Percentiles rank a stretch among this genome's conserved stretches.
phyloP scores from a whole-genome alignment of 495 filamentous ascomycete genomes.

The Aspergillus funiculosus region DNA sequence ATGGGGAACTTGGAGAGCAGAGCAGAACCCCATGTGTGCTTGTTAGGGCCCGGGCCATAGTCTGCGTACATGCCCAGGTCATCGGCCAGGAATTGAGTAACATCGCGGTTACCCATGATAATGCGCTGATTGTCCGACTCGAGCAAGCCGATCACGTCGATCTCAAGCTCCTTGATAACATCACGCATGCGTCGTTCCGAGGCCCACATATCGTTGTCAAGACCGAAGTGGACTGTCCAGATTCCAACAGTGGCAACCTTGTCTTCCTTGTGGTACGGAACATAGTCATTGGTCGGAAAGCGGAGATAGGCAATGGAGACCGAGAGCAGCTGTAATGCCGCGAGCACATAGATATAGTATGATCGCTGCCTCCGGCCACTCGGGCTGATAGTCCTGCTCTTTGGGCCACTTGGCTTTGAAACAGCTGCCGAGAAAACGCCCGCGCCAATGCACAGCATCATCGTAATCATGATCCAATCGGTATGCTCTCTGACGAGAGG shows the following conservation, averaged over 20 bases:
- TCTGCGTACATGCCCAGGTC: constrained; percentile 98
- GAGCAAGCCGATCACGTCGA: constrained; percentile 90
- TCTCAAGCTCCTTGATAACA: constrained; percentile 84
- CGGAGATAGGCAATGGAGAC: constrained; percentile 81
- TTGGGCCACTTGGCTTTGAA: constrained; percentile 41
- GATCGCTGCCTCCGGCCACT: constrained; percentile 51
- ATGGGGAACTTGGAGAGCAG: constrained; percentile 97
- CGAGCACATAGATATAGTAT: constrained; percentile 71
- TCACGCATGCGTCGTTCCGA: constrained; percentile 91
- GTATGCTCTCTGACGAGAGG: constrained; percentile 90
- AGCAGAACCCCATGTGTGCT: constrained; percentile 96
- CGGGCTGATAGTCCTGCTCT: constrained; percentile 47
- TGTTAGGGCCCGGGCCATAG: constrained; percentile 95
- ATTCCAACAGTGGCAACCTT: constrained; percentile 88
- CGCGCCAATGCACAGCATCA: constrained; percentile 76
- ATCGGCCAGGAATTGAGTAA: constrained; percentile 91
- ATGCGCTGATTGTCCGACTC: constrained; percentile 94
- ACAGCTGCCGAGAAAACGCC: constrained; percentile 74
- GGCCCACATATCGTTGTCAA: constrained; percentile 99
- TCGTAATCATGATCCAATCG: constrained; percentile 86
- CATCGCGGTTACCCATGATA: constrained; percentile 99
- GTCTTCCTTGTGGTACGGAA: constrained; percentile 79
- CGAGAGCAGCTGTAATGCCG: constrained; percentile 69
- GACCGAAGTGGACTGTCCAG: constrained; percentile 97
- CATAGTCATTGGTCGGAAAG: constrained; percentile 89